A percentile compares a stretch with the other conserved stretches of the same genome.
Conservation (phyloP, 768 basidiomycete genomes). For the Tylopilus plumbeoviolaceoides region DNA sequence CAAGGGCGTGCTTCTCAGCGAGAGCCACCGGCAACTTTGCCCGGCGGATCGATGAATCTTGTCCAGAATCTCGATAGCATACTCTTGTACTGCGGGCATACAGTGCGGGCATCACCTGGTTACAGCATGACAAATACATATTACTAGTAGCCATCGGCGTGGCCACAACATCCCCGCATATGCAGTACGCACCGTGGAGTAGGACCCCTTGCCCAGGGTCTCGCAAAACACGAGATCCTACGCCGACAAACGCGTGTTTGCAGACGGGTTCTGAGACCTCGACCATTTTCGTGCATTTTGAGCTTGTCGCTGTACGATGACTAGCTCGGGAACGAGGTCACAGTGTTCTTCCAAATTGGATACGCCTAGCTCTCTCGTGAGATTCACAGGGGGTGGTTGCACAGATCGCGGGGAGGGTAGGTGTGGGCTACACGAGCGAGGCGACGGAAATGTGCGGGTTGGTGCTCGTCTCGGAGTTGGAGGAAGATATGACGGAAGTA, state of each 20-base stretch:
- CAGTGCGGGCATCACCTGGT: slow-evolving; percentile 55
- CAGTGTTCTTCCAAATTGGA: slow-evolving; percentile 24
- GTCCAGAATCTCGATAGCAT: slow-evolving; percentile 79
- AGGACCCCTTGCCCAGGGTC: slow-evolving; percentile 80
- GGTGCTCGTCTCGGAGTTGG: slow-evolving; percentile 52
- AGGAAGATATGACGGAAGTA: slow-evolving; percentile 70
- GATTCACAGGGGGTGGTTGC: slow-evolving; percentile 48
- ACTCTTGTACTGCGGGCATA: slow-evolving; percentile 53
- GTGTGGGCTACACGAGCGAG: slow-evolving; percentile 52
- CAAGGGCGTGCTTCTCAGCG: slow-evolving; percentile 75
- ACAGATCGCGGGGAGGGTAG: slow-evolving; percentile 34
- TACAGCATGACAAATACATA: neutral
- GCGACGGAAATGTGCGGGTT: slow-evolving; percentile 59
- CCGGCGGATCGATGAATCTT: slow-evolving; percentile 74
- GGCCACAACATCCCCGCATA: neutral
- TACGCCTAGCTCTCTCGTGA: slow-evolving; percentile 53
- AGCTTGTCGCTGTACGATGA: slow-evolving; percentile 9
- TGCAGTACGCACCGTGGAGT: slow-evolving; percentile 60
- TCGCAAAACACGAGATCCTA: slow-evolving; percentile 73
- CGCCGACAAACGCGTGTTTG: slow-evolving; percentile 41
- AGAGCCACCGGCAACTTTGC: slow-evolving; percentile 72
- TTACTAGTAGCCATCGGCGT: neutral
- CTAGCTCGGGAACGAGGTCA: slow-evolving; percentile 11
- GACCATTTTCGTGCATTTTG: slow-evolving; percentile 38
- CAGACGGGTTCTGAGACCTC: slow-evolving; percentile 43